Percentiles rank a stretch among this genome's conserved stretches.
These are phyloP conservation scores for Pyrus hybrid DNA, from an alignment of 331 rosid species.

Conservation along the genomic window DNA sequence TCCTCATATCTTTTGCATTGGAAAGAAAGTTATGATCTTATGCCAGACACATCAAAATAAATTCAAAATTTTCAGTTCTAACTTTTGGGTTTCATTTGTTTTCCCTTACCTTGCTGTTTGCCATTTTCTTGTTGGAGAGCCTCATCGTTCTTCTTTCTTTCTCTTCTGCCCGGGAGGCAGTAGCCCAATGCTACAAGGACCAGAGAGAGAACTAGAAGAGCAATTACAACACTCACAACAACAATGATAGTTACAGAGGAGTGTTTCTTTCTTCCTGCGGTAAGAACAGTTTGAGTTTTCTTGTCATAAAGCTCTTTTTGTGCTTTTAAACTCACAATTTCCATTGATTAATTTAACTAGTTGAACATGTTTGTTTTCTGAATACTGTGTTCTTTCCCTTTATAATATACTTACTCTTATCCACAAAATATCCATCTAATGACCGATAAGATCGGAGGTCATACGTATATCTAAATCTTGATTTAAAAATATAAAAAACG, in stretches of 20 bases:
- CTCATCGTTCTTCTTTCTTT: not conserved
- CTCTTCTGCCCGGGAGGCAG: not conserved
- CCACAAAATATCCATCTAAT: no score
- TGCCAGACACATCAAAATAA: not conserved
- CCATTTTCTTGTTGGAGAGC: not conserved
- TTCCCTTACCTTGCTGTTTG: not conserved
- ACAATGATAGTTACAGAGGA: not conserved
- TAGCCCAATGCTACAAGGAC: not conserved
- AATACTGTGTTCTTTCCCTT: no score
- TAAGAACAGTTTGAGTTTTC: slow-evolving; percentile 12
- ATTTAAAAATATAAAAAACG: no score
- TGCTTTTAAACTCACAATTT: no score
- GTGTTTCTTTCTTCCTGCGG: not conserved
- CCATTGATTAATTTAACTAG: no score
- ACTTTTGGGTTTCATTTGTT: no score
- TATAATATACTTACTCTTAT: no score
- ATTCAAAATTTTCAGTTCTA: not conserved
- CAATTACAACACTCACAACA: not conserved
- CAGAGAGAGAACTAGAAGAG: not conserved
- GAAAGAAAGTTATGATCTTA: not conserved
- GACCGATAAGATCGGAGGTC: no score
- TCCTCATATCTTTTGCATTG: not conserved
- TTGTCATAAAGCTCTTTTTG: no score
- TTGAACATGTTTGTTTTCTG: no score
- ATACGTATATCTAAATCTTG: no score